Conservation (phyloP, 2,329 filamentous ascomycete genomes). For the Cercospora brassicicola region DNA sequence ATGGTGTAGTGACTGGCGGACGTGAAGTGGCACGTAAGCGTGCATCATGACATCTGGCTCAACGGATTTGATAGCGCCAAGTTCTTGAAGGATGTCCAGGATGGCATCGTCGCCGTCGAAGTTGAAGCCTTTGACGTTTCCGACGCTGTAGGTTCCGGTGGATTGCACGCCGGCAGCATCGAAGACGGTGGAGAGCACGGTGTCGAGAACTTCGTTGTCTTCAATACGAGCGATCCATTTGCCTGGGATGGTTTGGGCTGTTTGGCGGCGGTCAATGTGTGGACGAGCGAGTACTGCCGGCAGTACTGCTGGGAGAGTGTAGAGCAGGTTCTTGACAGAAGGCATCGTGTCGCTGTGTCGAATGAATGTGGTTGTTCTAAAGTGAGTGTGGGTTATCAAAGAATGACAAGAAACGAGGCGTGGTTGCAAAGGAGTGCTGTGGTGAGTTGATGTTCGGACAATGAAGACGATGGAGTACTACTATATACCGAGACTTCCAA, state of each 20-base stretch:
- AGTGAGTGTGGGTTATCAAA: neutral
- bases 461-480: neutral
- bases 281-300: constrained; percentile 17
- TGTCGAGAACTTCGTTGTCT: constrained; percentile 16
- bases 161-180: constrained; percentile 22
- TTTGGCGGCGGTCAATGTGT: constrained; percentile 23
- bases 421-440: neutral
- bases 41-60: constrained; percentile 44
- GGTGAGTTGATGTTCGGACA: neutral
- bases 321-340: constrained; percentile 8
- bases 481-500: constrained; percentile 2
- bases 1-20: neutral
- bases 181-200: constrained; percentile 16
- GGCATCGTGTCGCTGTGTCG: constrained; percentile 7
- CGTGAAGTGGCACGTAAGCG: constrained; percentile 28
- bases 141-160: constrained; percentile 41
- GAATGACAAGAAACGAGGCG: constrained; percentile 10
- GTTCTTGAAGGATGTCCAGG: constrained; percentile 33
- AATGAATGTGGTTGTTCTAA: constrained; percentile 7
- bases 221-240: constrained; percentile 26
- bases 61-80: constrained; percentile 42
- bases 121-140: constrained; percentile 42
- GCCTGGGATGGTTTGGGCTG: constrained; percentile 20
- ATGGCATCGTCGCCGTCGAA: constrained; percentile 40
- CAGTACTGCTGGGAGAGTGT: constrained; percentile 9